phyloP scores from a whole-genome alignment of 106 monocot genomes.

The Platanthera zijinensis region DNA sequence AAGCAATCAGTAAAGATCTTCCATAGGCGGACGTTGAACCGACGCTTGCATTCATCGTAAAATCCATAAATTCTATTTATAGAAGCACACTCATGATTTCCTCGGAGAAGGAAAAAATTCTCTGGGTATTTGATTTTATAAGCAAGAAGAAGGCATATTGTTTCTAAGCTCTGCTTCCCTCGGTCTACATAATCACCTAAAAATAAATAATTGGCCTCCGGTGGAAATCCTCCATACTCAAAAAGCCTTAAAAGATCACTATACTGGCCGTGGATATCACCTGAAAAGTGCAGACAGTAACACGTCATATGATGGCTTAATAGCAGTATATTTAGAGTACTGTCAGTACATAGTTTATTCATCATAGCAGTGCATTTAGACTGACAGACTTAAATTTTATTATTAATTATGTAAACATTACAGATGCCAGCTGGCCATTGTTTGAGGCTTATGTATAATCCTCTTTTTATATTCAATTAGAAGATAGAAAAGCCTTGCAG shows the following conservation, averaged over 20 bases:
- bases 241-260: slow-evolving; percentile 41
- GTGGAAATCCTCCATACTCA: slow-evolving; percentile 48
- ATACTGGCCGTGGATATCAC: slow-evolving; percentile 47
- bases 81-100: slow-evolving; percentile 49
- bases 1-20: slow-evolving; percentile 45
- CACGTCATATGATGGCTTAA: too few relatives aligned
- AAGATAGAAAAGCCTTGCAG: too few relatives aligned
- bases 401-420: too few relatives aligned
- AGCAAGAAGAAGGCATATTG: slow-evolving; percentile 47
- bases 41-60: slow-evolving; percentile 50
- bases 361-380: too few relatives aligned
- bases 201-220: slow-evolving; percentile 43
- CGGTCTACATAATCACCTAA: slow-evolving; percentile 46
- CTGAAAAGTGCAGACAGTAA: too few relatives aligned
- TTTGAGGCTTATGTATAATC: too few relatives aligned
- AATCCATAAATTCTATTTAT: slow-evolving; percentile 51
- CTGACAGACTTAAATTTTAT: too few relatives aligned
- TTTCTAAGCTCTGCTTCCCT: slow-evolving; percentile 44
- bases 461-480: too few relatives aligned
- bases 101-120: slow-evolving; percentile 43
- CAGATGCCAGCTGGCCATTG: too few relatives aligned
- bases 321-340: too few relatives aligned
- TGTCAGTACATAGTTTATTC: too few relatives aligned
- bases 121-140: slow-evolving; percentile 48
- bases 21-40: slow-evolving; percentile 47